Conservation (phyloP, 768 basidiomycete species). For the Cyathus striatus region DNA sequence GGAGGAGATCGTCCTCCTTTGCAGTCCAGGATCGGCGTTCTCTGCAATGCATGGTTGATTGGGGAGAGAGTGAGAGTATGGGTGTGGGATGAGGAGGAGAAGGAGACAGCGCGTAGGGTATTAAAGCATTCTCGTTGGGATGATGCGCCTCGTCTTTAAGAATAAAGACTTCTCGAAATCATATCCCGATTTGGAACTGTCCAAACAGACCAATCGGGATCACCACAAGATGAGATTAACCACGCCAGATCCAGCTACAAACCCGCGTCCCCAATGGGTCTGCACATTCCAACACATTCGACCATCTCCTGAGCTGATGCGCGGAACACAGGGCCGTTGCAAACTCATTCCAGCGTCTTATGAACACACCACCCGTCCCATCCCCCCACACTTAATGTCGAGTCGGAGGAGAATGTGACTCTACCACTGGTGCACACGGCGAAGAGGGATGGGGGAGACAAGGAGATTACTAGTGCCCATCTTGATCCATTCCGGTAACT, state of each 20-base stretch:
- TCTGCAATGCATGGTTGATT: slow-evolving; percentile 33
- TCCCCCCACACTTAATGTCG: too few species aligned
- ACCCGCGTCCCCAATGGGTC: too few species aligned
- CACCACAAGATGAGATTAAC: slow-evolving; percentile 24
- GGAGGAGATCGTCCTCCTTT: slow-evolving; percentile 48
- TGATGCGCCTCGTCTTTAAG: slow-evolving; percentile 21
- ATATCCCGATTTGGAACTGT: too few species aligned
- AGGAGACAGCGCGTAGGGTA: slow-evolving; percentile 5
- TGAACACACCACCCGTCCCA: too few species aligned
- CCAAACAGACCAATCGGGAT: slow-evolving; percentile 25
- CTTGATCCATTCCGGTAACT: neutral
- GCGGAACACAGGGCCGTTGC: too few species aligned
- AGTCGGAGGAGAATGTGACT: too few species aligned
- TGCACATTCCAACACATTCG: too few species aligned
- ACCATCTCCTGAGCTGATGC: too few species aligned
- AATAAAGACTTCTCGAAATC: slow-evolving; percentile 11
- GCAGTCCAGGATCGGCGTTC: slow-evolving; percentile 49
- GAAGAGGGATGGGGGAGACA: too few species aligned
- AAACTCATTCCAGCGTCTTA: too few species aligned
- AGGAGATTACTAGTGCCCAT: slow-evolving; percentile 1
- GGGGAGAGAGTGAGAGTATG: slow-evolving; percentile 10
- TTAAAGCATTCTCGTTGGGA: slow-evolving; percentile 15
- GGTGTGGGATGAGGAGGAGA: slow-evolving; percentile 11
- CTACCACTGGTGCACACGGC: too few species aligned
- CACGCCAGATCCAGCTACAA: too few species aligned